A percentile compares a stretch with the other conserved stretches of the same genome.
Conservation (phyloP, 1,139 yeast species). For the Diutina sp. region DNA sequence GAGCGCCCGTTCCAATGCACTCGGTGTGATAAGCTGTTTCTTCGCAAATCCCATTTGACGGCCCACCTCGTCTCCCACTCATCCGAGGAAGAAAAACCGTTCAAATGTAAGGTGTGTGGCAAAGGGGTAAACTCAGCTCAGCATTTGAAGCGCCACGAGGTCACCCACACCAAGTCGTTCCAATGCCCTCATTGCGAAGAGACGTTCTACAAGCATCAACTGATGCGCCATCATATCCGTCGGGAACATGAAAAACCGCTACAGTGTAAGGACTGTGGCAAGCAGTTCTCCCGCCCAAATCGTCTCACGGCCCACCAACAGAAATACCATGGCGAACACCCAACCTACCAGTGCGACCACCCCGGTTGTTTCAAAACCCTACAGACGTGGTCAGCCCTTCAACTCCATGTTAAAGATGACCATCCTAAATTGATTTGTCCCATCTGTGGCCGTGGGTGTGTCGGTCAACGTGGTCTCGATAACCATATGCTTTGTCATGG, state of each 20-base stretch:
- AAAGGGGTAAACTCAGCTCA: slow-evolving; percentile 77
- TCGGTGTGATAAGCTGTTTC: slow-evolving; percentile 53
- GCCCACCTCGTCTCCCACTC: slow-evolving; percentile 60
- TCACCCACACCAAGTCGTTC: slow-evolving; percentile 65
- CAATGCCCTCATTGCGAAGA: slow-evolving; percentile 56
- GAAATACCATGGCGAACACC: slow-evolving; percentile 43
- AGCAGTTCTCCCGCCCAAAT: slow-evolving; percentile 46
- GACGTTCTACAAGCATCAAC: slow-evolving; percentile 66
- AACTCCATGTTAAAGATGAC: slow-evolving; percentile 53
- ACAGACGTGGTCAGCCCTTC: slow-evolving; percentile 68
- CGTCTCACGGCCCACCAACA: slow-evolving; percentile 49
- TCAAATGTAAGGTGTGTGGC: slow-evolving; percentile 61
- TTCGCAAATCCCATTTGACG: slow-evolving; percentile 66
- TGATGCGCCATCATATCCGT: slow-evolving; percentile 59
- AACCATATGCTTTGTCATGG: slow-evolving; percentile 61
- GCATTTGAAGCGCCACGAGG: slow-evolving; percentile 71
- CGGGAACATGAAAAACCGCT: slow-evolving; percentile 45
- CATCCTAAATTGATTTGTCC: slow-evolving; percentile 64
- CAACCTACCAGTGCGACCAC: slow-evolving; percentile 50
- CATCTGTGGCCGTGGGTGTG: slow-evolving; percentile 61
- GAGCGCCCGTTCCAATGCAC: slow-evolving; percentile 66
- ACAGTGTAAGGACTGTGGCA: slow-evolving; percentile 46
- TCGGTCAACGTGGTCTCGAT: slow-evolving; percentile 55
- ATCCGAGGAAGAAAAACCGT: slow-evolving; percentile 50
- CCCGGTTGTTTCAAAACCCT: slow-evolving; percentile 50